Evolutionary conservation across 1,284 basidiomycete species (phyloP), one percentile per base, ranked within the genome.

Genomic region (Cutaneotrichosporon sp.): DNA sequence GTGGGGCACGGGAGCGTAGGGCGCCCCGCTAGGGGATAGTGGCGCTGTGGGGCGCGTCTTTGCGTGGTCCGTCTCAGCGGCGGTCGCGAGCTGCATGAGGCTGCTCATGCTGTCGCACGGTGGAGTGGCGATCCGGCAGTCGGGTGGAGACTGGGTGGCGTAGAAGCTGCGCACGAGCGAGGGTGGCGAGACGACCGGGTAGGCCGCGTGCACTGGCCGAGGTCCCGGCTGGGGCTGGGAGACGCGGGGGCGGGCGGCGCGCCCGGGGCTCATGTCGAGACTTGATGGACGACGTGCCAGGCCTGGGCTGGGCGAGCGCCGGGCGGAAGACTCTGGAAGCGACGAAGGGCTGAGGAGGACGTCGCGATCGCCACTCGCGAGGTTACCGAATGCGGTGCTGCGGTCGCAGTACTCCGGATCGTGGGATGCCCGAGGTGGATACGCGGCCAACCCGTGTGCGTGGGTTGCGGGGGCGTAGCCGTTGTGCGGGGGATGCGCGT

Each of bases 61-160:
- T 20, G 34, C 33, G 29, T 38, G 51, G 27, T 50, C 47, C 29
- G 22, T 20, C 22, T 38, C 33, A 3, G 51, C 51, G 10, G 51
- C 51, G 33, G 38, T 34, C 9, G 51, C 51, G 20, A 53, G 51
- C 34, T 53, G 51, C 51, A 53, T 53, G 22, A 53, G 34, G 16
- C 49, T 31, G 27, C 29, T 31, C 18, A 45, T 18, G 14, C 25
- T 18, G 27, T n/a, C 25, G 25, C 25, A 11, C 22, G 33, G 34
- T 18, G 51, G 51, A 4, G 51, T 53, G 33, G 51, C 9, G 22
- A 53, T 20, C 51, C 34, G 20, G 9, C 24, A 18, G 13, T 53
- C 51, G 34, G 47, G 47, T 18, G 47, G 47, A n/a, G 47, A 50
- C 25, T 50, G 47, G 18, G 47, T 29, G 20, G 47, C 24, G 27